These are phyloP conservation scores for Colletotrichum neosansevieriae DNA, from an alignment of 2,329 filamentous ascomycete species.

Conservation along the genomic window DNA sequence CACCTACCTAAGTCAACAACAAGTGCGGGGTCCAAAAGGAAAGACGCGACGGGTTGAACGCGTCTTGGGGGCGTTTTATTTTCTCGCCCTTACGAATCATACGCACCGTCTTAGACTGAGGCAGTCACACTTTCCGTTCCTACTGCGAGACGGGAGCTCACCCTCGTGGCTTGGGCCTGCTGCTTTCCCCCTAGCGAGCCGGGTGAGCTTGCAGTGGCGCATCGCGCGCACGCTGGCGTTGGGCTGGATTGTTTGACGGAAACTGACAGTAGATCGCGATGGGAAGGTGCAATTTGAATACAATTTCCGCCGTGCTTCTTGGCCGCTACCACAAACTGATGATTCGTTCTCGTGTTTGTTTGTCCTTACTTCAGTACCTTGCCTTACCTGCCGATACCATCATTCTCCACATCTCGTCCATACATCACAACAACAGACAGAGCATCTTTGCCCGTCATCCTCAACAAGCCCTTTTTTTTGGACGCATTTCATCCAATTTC, in stretches of 20 bases:
- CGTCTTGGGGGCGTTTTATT: neutral
- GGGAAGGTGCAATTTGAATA: constrained; percentile 33
- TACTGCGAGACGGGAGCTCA: constrained; percentile 29
- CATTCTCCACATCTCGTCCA: neutral
- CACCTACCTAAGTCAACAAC: constrained; percentile 39
- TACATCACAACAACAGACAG: neutral
- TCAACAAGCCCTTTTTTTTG: constrained; percentile 13
- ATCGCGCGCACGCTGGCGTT: constrained; percentile 2
- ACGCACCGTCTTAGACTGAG: constrained; percentile 9
- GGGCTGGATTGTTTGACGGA: constrained; percentile 17
- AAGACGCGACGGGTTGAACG: constrained; percentile 33
- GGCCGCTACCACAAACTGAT: constrained; percentile 1
- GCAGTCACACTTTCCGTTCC: constrained; percentile 22
- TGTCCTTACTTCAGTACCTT: neutral
- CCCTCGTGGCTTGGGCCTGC: constrained; percentile 10
- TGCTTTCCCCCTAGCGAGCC: neutral
- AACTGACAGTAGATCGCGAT: constrained; percentile 26
- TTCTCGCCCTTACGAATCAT: constrained; percentile 7
- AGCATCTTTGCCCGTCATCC: constrained; percentile 15
- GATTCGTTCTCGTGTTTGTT: neutral
- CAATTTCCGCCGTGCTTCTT: constrained; percentile 28
- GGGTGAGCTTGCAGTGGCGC: constrained; percentile 27
- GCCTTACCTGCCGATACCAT: neutral
- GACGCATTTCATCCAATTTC: neutral
- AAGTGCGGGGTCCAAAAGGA: constrained; percentile 31